A percentile compares a stretch with the other conserved stretches of the same genome.
Conservation (phyloP, 116 monocot genomes). For the Iris pallida region DNA sequence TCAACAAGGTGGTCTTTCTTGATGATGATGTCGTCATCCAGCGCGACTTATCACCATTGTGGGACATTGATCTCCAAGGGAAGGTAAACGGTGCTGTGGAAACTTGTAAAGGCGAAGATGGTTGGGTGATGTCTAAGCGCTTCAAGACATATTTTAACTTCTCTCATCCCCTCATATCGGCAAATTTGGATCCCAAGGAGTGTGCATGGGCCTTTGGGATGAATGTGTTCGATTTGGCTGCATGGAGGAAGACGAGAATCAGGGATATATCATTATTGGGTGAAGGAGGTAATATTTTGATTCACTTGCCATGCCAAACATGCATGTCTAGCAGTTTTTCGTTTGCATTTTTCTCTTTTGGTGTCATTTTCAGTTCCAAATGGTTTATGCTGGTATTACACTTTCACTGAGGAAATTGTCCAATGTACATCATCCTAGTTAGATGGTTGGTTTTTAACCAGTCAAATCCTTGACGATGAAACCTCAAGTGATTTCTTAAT, state of each 20-base stretch:
- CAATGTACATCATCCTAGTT: too few relatives aligned
- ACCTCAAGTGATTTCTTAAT: too few relatives aligned
- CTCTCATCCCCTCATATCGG: slow-evolving; percentile 72
- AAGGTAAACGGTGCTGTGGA: slow-evolving; percentile 92
- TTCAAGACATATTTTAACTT: slow-evolving; percentile 91
- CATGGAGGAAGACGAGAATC: slow-evolving; percentile 81
- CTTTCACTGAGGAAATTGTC: too few relatives aligned
- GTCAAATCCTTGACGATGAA: too few relatives aligned
- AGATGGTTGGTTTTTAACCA: too few relatives aligned
- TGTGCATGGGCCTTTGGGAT: slow-evolving; percentile 97
- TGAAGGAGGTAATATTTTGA: slow-evolving; percentile 60
- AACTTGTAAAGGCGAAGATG: slow-evolving; percentile 78
- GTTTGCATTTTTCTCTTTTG: background rate
- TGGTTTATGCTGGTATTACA: too few relatives aligned
- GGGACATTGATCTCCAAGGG: slow-evolving; percentile 70
- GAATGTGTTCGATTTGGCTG: slow-evolving; percentile 81
- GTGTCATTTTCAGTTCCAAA: too few relatives aligned
- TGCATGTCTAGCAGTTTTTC: background rate
- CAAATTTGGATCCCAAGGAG: slow-evolving; percentile 71
- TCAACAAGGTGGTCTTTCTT: slow-evolving; percentile 90
- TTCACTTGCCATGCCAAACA: background rate
- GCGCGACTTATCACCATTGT: slow-evolving; percentile 66
- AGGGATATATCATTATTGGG: slow-evolving; percentile 88
- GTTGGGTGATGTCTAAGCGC: slow-evolving; percentile 89
- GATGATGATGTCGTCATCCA: slow-evolving; percentile 93